Conservation (phyloP, 2,329 filamentous ascomycete genomes). For the Fusarium austroafricanum region DNA sequence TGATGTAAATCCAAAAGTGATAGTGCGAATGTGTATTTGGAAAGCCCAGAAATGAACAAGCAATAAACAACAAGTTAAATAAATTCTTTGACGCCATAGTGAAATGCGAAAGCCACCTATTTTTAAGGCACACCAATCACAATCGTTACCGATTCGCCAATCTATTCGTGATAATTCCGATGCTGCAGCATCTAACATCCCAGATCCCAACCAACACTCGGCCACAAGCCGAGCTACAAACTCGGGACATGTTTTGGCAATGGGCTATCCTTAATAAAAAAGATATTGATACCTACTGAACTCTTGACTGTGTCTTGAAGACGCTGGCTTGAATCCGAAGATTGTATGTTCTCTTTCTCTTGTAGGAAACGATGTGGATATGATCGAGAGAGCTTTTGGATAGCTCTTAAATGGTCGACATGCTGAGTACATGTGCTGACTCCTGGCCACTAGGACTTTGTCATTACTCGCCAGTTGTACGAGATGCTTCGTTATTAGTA, state of each 20-base stretch:
- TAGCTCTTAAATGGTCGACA: no score
- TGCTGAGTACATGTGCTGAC: no score
- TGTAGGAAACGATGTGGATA: not conserved
- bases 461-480: not conserved
- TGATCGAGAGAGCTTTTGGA: not conserved
- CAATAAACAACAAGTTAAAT: not conserved
- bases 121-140: conserved; percentile 12
- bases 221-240: not conserved
- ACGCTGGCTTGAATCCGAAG: no score
- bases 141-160: conserved; percentile 3
- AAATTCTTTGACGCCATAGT: not conserved
- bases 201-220: not conserved
- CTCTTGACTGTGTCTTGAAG: no score
- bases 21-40: not conserved
- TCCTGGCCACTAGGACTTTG: no score
- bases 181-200: conserved; percentile 2
- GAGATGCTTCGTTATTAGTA: not conserved
- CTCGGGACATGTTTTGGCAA: not conserved
- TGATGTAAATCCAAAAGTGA: not conserved
- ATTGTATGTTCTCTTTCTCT: not conserved
- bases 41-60: not conserved
- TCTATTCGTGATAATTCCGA: conserved; percentile 8
- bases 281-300: no score
- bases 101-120: not conserved
- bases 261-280: no score